Percentiles rank a stretch among this genome's conserved stretches.
phyloP scores from a whole-genome alignment of 1,139 yeast species.

The Suhomyces bribrorum region DNA sequence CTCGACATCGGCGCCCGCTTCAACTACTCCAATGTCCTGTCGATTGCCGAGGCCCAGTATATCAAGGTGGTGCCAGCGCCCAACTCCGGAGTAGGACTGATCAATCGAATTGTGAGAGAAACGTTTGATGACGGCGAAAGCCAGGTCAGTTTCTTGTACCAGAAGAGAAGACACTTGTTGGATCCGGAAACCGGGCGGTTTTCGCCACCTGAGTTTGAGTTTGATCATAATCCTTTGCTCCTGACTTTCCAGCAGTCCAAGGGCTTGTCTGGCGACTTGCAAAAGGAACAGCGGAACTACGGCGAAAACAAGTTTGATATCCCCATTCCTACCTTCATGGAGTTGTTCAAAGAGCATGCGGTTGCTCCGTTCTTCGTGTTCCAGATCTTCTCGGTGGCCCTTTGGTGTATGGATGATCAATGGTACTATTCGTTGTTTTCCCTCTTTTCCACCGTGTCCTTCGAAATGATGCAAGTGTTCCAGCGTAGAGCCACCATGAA shows the following conservation, averaged over 20 bases:
- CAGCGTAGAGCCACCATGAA: slow-evolving; percentile 94
- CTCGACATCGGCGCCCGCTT: slow-evolving; percentile 69
- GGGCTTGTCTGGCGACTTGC: slow-evolving; percentile 67
- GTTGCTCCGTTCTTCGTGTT: slow-evolving; percentile 97
- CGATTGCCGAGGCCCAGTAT: slow-evolving; percentile 64
- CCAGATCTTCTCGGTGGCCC: slow-evolving; percentile 91
- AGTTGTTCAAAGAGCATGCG: slow-evolving; percentile 94
- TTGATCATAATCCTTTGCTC: slow-evolving; percentile 66
- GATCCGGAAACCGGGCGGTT: slow-evolving; percentile 56
- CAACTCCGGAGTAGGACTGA: slow-evolving; percentile 83
- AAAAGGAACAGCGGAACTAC: slow-evolving; percentile 58
- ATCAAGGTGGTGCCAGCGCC: slow-evolving; percentile 81
- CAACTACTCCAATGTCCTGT: slow-evolving; percentile 57
- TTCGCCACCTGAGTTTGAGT: slow-evolving; percentile 76
- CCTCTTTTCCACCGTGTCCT: slow-evolving; percentile 85
- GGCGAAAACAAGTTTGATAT: slow-evolving; percentile 90
- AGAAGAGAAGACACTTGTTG: slow-evolving; percentile 86
- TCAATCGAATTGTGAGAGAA: slow-evolving; percentile 64
- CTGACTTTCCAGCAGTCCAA: slow-evolving; percentile 57
- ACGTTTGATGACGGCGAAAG: slow-evolving; percentile 56
- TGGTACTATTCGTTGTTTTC: slow-evolving; percentile 96
- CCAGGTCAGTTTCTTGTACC: slow-evolving; percentile 79
- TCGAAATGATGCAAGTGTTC: slow-evolving; percentile 92
- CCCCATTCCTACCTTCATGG: slow-evolving; percentile 89
- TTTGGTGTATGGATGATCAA: slow-evolving; percentile 96